A percentile compares a stretch with the other conserved stretches of the same genome.
Conservation (phyloP, 768 basidiomycete species). For the Harrya chromipes region DNA sequence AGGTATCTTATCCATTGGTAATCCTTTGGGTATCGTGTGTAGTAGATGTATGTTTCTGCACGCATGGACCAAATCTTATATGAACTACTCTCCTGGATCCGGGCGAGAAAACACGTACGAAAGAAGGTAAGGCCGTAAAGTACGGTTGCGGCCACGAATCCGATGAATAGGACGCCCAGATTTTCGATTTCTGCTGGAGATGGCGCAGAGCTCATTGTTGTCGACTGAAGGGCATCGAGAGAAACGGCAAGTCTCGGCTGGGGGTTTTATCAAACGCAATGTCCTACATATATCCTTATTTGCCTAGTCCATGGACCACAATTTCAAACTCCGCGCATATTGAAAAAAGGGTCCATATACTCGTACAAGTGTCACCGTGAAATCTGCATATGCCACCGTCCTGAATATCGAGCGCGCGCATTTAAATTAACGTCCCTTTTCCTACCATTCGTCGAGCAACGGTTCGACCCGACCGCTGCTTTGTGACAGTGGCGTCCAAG, state of each 20-base stretch:
- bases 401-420: no score
- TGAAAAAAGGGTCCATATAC: no score
- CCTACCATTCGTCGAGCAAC: no score
- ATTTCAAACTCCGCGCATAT: no score
- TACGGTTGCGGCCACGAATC: constrained; percentile 25
- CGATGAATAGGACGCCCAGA: constrained; percentile 24
- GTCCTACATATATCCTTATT: no score
- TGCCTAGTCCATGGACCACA: no score
- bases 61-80: not conserved
- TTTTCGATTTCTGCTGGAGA: constrained; percentile 26
- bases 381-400: no score
- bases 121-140: constrained; percentile 35
- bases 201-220: constrained; percentile 14
- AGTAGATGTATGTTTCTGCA: constrained; percentile 31
- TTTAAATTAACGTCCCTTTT: no score
- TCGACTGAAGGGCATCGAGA: not conserved
- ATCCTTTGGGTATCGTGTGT: constrained; percentile 26
- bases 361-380: no score
- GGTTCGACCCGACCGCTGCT: no score
- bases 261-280: no score
- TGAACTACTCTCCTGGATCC: not conserved
- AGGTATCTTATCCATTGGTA: constrained; percentile 14
- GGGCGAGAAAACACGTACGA: constrained; percentile 16
- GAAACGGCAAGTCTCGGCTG: not conserved
- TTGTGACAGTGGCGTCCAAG: no score